Conservation (phyloP, 2,329 filamentous ascomycete species). For the Uncinocarpus reesii region DNA sequence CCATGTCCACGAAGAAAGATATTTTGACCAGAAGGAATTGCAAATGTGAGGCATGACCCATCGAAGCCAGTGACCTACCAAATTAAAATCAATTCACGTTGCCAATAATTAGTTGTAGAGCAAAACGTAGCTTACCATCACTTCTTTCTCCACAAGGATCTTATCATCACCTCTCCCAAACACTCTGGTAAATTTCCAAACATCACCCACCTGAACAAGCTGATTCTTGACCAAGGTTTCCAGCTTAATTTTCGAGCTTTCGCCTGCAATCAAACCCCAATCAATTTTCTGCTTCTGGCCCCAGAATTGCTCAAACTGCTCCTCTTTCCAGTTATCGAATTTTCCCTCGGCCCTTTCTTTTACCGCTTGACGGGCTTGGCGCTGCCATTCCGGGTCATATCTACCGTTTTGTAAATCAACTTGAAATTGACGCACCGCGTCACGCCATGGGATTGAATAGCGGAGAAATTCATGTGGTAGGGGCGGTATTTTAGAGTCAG, state of each 20-base stretch:
- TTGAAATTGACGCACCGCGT: constrained; percentile 46
- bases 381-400: constrained; percentile 49
- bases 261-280: constrained; percentile 29
- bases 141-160: constrained; percentile 35
- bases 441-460: constrained; percentile 42
- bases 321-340: constrained; percentile 48
- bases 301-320: constrained; percentile 48
- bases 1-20: constrained; percentile 22
- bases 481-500: constrained; percentile 28
- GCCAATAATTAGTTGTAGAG: background rate
- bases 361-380: constrained; percentile 45
- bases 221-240: constrained; percentile 28
- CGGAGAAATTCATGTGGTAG: constrained; percentile 34
- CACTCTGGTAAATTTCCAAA: constrained; percentile 31
- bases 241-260: constrained; percentile 34
- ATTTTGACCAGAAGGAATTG: constrained; percentile 31
- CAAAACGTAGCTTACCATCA: constrained; percentile 25
- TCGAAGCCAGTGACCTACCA: constrained; percentile 30
- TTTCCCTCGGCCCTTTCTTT: constrained; percentile 43
- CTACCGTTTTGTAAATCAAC: constrained; percentile 46
- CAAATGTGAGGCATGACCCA: constrained; percentile 27
- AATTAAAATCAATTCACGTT: too few relatives aligned
- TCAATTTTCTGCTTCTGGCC: constrained; percentile 43
- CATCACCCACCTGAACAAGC: constrained; percentile 31
- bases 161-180: constrained; percentile 19